A percentile compares a stretch with the other conserved stretches of the same genome.
These are phyloP conservation scores for Colletotrichum orbiculare DNA, from an alignment of 2,329 filamentous ascomycete genomes.

Conservation along the genomic window DNA sequence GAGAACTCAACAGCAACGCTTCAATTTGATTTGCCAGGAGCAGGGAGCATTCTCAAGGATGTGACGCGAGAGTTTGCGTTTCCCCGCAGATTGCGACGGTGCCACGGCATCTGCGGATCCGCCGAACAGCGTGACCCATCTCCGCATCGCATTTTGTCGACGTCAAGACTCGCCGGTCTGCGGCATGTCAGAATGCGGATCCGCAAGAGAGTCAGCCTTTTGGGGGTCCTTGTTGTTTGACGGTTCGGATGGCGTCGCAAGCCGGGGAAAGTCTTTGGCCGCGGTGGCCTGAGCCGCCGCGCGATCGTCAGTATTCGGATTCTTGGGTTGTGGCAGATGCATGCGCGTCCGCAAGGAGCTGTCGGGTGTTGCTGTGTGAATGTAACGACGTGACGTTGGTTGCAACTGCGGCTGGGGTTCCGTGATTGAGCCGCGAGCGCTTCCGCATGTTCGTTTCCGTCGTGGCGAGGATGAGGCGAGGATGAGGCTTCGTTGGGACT, in stretches of 20 bases:
- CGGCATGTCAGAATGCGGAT: constrained; percentile 10
- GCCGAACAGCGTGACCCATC: not conserved
- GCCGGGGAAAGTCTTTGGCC: not conserved
- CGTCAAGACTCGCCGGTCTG: too few relatives aligned
- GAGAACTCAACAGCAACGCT: not conserved
- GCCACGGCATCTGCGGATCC: constrained; percentile 13
- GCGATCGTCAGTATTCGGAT: too few relatives aligned
- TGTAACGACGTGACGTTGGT: not conserved
- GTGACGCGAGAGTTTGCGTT: constrained; percentile 13
- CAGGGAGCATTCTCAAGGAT: constrained; percentile 8
- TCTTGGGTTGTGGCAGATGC: not conserved
- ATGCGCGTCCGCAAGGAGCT: not conserved
- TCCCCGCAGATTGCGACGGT: constrained; percentile 17
- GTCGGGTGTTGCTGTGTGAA: too few relatives aligned
- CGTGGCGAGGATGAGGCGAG: not conserved
- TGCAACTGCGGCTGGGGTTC: constrained; percentile 6
- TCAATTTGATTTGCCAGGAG: not conserved
- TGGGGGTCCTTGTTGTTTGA: not conserved
- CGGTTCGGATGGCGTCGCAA: not conserved
- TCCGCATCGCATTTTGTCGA: not conserved
- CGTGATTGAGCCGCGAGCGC: too few relatives aligned
- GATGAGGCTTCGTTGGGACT: not conserved
- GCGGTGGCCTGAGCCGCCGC: not conserved
- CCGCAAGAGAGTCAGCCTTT: constrained; percentile 1
- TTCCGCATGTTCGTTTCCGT: too few relatives aligned